Evolutionary conservation across 2,329 filamentous ascomycete genomes (phyloP), one percentile per base, ranked within the genome.

Genomic region (Arthroderma sp.): DNA sequence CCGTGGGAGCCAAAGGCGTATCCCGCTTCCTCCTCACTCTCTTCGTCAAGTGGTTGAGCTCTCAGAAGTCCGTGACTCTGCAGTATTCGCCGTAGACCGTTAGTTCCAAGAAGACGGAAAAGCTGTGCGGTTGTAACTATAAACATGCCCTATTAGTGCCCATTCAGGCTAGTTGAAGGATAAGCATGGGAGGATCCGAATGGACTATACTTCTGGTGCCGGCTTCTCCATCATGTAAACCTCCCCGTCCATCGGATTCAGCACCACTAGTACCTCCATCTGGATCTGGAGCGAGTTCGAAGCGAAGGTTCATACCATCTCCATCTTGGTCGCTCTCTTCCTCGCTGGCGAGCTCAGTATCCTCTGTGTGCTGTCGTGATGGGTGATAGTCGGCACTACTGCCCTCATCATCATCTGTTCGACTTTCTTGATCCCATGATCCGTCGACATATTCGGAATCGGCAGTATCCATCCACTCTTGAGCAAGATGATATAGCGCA

Each of bases 41-140:
- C 40, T 30, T 46, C 43, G 5, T 40, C 38, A 53, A 50, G 10
- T 56, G 52, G 42, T 61, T 57, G 29, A 55, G 53, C 2, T 61
- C 57, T 34, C 44, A 55, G 45, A 48, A 59, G 54, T 33, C 60
- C 56, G 50, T 61, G 58, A 42, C 56, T 53, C 40, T 57, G 56
- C 36, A 78, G 69, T 36, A 78, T 67, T 30, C 70, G 68, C 43
- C 70, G 68, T 4, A 80, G 59, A 31, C 73, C 73, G 43, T 66
- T 64, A 31, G 71, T 62, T 5, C 71, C 69, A n/a, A 79, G 64
- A 15, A 78, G 55, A 50, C 72, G 71, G 49, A 77, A 62, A 40
- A 78, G 64, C 49, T 75, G 69, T 31, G 59, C 52, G 11, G 57
- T 54, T 0, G 60, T 60, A 40, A 61, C 63, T 66, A 48, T 10